Evolutionary conservation across 192 early-diverging fungal genomes (phyloP), one percentile per base, ranked within the genome.

Genomic region (Podochytrium sp.): DNA sequence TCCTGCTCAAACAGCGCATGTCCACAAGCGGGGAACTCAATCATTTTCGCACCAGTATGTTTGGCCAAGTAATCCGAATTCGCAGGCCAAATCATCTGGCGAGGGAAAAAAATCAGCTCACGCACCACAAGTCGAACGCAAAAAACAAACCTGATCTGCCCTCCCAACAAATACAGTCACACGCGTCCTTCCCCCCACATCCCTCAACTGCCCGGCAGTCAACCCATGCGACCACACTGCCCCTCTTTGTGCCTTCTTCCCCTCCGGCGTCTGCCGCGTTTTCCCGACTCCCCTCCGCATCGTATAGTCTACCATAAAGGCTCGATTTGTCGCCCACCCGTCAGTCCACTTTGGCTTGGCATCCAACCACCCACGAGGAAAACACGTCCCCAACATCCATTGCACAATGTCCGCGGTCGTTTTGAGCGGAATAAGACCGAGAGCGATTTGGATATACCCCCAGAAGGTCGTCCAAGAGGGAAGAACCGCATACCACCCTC

Each of bases 1-100:
- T 34, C 59, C 37, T 61, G 35, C 37, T 61, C 59, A 35, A 61
- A 61, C 10, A 61, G 35, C 20, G 59, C 59, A 40, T 61, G 59
- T 37, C 59, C 59, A 0, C 16, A 55, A 7, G 20, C 35, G 18
- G 5, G 3, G 23, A 33, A 61, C 32, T 34, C 12, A 40, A 34
- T 34, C 10, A 35, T 34, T 0, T 0, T 6, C 14, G n/a, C 59
- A 12, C 34, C 34, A 25, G 39, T 61, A 10, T 23, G n/a, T 34
- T 40, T 34, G 12, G 34, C 33, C 6, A 61, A 35, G 1, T 38
- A 39, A 14, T 38, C 59, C 37, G 59, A 61, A 20, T 34, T 38
- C n/a, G 29, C 6, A 34, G 35, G 27, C 16, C 5, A 35, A 12
- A 61, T 61, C 12, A 61, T 18, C 12, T 34, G 29, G 18, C 20